Evolutionary conservation across 305 asterid species (phyloP).

Genomic region (Stenogyne calaminthoides): DNA sequence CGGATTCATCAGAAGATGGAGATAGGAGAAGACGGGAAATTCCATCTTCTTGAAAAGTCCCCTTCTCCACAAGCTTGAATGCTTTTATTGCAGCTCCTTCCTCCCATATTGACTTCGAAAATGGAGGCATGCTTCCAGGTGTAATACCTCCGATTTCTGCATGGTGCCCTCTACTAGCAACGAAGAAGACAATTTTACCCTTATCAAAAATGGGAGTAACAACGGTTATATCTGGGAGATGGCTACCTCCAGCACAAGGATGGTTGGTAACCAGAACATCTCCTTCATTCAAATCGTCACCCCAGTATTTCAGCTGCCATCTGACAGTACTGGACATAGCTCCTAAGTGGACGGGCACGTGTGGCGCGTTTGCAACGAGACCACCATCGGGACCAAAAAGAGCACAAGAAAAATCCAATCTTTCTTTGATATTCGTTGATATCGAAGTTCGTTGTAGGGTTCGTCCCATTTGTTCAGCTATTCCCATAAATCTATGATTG

Average conservation of each 20-base stretch:
- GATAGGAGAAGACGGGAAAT: constrained; percentile 67
- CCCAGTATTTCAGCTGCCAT: constrained; percentile 93
- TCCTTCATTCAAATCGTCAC: constrained; percentile 71
- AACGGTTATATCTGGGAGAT: constrained; percentile 94
- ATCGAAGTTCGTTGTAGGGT: constrained; percentile 95
- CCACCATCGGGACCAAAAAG: constrained; percentile 96
- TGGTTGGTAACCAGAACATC: constrained; percentile 94
- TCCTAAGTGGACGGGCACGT: constrained; percentile 97
- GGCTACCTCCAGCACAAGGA: constrained; percentile 98
- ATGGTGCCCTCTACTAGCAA: constrained; percentile 97
- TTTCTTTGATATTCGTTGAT: constrained; percentile 92
- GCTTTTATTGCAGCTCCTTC: constrained; percentile 98
- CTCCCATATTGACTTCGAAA: constrained; percentile 91
- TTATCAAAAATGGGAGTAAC: constrained; percentile 81
- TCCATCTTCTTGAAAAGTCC: constrained; percentile 83
- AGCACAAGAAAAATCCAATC: constrained; percentile 98
- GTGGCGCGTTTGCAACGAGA: constrained; percentile 97
- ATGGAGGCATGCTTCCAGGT: constrained; percentile 99
- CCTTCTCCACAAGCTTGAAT: constrained; percentile 92
- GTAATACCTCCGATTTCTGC: constrained; percentile 98
- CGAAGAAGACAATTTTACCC: constrained; percentile 79
- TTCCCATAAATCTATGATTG: constrained; percentile 95
- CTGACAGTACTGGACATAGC: constrained; percentile 98
- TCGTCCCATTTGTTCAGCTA: constrained; percentile 99
- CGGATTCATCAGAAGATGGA: constrained; percentile 58